phyloP scores from a whole-genome alignment of 495 filamentous ascomycete genomes.

The Xylaria nigripes region DNA sequence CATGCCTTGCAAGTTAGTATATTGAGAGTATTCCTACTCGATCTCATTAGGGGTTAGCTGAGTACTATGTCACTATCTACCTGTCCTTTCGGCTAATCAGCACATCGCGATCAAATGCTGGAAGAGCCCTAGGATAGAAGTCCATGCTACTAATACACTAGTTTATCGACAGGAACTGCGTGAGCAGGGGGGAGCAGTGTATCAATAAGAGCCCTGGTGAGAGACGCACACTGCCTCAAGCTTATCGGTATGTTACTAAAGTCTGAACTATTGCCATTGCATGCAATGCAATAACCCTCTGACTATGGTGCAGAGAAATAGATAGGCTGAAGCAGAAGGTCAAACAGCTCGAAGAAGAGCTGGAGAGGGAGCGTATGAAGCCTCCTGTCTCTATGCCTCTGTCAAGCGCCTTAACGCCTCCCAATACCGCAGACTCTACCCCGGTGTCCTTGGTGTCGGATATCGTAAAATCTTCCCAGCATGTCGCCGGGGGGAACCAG shows the following conservation, averaged over 20 bases:
- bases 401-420: constrained; percentile 10
- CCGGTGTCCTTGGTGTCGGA: not conserved
- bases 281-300: not conserved
- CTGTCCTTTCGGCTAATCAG: not conserved
- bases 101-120: not conserved
- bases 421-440: constrained; percentile 2
- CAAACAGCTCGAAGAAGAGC: constrained; percentile 32
- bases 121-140: not conserved
- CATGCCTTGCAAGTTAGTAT: constrained; percentile 29
- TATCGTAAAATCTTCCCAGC: constrained; percentile 1
- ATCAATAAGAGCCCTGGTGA: constrained; percentile 29
- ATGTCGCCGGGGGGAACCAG: constrained; percentile 2
- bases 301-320: constrained; percentile 28
- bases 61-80: not conserved
- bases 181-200: constrained; percentile 31
- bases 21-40: not conserved
- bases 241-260: constrained; percentile 17
- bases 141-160: not conserved
- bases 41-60: not conserved
- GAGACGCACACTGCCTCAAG: constrained; percentile 31
- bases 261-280: not conserved
- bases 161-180: constrained; percentile 28
- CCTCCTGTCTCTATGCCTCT: not conserved
- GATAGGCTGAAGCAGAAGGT: constrained; percentile 31
- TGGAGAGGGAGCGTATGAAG: constrained; percentile 13